Base-by-base conservation (phyloP, 2,329 filamentous ascomycete species). In the Trichoderma pleuroti region DNA sequence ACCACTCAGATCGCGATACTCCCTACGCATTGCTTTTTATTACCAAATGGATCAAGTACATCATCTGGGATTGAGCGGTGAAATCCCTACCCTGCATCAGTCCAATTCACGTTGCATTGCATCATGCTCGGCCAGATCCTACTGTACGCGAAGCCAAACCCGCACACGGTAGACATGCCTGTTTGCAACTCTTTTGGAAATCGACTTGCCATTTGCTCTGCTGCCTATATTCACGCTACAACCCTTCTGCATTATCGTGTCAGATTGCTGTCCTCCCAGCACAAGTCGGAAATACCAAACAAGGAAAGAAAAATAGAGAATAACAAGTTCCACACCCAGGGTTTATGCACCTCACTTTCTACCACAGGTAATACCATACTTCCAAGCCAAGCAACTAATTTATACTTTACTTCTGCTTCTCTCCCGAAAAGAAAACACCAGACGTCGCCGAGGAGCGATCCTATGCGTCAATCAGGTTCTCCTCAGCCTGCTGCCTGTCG, bases 401-500 rank as follows among this genome's bases (percentile, higher is more conserved):
- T 68, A 68, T 54, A 34, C 39, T 63, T 32, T 54, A 57, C 36
- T 26, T 54, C 26, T 18, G 18, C 46, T 66, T 28, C 24, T 18
- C 54, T n/a, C 39, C 39, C 18, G 7, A 28, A 34, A 46, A 9
- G 1, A 32, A 57, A 68, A 52, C 4, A 61, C 34, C 21, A 32
- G 30, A 18, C 28, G 7, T 26, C 56, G 4, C 28, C 21, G 21
- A 49, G 10, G 52, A 30, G 21, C 16, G 39, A 1, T 14, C 18
- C 78, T 78, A 89, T 78, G 87, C 86, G 76, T 90, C 88, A 78
- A 90, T 88, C 74, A 90, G 80, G 81, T 88, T 88, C 80, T 86
- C 87, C 78, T 88, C 86, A 74, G 81, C 78, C 76, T 81, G 81
- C 73, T 82, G 79, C 73, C 81, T 80, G 70, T 81, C 81, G 75